Base-by-base conservation (phyloP, 139 green algal genomes). In the Chlamydomonas eustigma region DNA sequence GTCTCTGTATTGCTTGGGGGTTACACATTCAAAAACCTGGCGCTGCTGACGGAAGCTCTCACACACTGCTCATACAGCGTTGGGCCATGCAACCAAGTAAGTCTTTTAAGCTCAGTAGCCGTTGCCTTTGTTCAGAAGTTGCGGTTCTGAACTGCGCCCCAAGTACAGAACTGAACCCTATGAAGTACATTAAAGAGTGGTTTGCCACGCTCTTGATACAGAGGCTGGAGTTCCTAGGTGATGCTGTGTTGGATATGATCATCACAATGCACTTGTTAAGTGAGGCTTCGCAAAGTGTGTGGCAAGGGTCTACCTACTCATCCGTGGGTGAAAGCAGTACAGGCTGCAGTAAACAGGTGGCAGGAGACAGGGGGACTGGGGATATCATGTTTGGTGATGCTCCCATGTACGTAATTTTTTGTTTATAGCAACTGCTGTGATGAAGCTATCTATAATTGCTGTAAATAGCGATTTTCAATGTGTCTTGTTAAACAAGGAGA, bases 151-250 rank as follows among this genome's bases (percentile, higher is more conserved):
- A n/a, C n/a, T n/a, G n/a, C n/a, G n/a, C n/a, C n/a, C n/a, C n/a
- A n/a, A n/a, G n/a, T n/a, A n/a, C n/a, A n/a, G n/a, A n/a, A n/a
- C n/a, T n/a, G 34, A 30, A n/a, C 8, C 33, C 34, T 18, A 34
- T 69, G 58, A 5, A 37, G 6, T 30, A 69, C 5, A 30, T 69
- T 69, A 12, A 69, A 30, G 18, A 18, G 8, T 69, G 33, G 22
- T 67, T n/a, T 30, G 51, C 5, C 51, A 3, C 8, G 5, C 64
- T 37, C 64, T 38, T 33, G 33, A 31, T 32, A n/a, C 69, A 76
- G 75, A 64, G 75, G 2, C 64, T 79, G 38, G 75, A 79, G 64
- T 79, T 79, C 64, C 39, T 79, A 32, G 75, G 75, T 12, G 75
- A 79, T 44, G 38, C 75, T 3, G 64, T 66, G 5, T 34, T 79